Evolutionary conservation across 345 rosid genomes (phyloP).

Genomic region (Populus euphratica): DNA sequence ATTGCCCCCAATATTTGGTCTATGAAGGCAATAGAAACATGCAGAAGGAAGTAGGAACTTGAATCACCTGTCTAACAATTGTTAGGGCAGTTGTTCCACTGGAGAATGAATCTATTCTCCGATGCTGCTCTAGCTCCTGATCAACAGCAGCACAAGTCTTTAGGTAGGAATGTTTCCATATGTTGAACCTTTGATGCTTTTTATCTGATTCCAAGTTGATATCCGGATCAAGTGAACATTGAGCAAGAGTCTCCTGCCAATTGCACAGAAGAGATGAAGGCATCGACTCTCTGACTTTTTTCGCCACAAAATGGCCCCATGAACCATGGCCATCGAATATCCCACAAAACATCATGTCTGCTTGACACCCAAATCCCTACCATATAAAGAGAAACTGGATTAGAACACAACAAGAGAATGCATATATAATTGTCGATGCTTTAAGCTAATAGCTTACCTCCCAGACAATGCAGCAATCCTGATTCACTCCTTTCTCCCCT

Average conservation of each 20-base stretch:
- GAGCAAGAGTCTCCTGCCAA: slow-evolving; percentile 81
- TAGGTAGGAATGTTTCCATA: slow-evolving; percentile 78
- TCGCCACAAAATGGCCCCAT: slow-evolving; percentile 93
- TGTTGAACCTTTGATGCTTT: slow-evolving; percentile 42
- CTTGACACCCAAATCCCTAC: slow-evolving; percentile 84
- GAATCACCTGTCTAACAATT: slow-evolving; percentile 70
- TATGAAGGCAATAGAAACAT: background rate
- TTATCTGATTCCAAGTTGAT: slow-evolving; percentile 51
- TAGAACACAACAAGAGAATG: background rate
- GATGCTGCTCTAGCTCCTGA: slow-evolving; percentile 61
- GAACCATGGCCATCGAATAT: slow-evolving; percentile 94
- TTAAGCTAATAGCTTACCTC: slow-evolving; percentile 67
- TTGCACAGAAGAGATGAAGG: slow-evolving; percentile 59
- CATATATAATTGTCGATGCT: background rate
- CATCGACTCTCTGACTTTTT: slow-evolving; percentile 73
- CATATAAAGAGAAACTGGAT: slow-evolving; percentile 13
- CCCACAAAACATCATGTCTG: slow-evolving; percentile 85
- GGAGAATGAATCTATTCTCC: slow-evolving; percentile 62
- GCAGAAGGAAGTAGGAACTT: background rate
- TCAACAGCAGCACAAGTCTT: slow-evolving; percentile 79
- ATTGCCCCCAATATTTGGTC: background rate
- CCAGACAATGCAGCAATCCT: slow-evolving; percentile 90
- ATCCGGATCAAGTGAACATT: slow-evolving; percentile 42
- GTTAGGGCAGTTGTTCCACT: slow-evolving; percentile 89
- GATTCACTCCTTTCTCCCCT: slow-evolving; percentile 85